Percentiles rank a stretch among this genome's conserved stretches.
These are phyloP conservation scores for slime mould (Dictyostelium discoideum) DNA, from an alignment of 78 protist genomes.

Conservation along the genomic window DNA sequence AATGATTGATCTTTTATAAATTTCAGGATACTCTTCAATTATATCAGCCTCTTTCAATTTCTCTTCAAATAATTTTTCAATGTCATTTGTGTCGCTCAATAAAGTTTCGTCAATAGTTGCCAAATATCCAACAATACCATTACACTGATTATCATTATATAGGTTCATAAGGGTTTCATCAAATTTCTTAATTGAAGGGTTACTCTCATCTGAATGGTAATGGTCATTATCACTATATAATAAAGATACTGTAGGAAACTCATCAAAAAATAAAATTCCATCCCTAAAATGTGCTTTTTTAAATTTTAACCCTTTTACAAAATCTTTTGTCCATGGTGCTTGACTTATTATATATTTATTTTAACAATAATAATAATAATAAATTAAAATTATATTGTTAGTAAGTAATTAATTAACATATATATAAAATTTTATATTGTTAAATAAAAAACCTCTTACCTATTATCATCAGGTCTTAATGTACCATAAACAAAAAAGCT, in stretches of 20 bases:
- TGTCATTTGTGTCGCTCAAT: background rate
- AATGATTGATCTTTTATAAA: constrained; percentile 22
- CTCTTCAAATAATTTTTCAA: background rate
- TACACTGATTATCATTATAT: background rate
- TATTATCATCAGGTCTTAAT: constrained; percentile 32
- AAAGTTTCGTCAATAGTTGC: background rate
- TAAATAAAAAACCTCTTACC: background rate
- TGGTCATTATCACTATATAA: background rate
- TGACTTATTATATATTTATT: background rate
- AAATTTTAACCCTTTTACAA: background rate
- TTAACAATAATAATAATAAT: too few relatives aligned
- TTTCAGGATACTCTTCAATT: constrained; percentile 20
- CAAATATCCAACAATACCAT: constrained; percentile 10
- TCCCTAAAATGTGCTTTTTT: background rate
- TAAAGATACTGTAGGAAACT: background rate
- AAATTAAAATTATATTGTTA: too few relatives aligned
- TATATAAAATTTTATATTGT: too few relatives aligned
- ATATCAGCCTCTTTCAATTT: constrained; percentile 10
- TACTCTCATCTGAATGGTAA: background rate
- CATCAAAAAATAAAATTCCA: constrained; percentile 9
- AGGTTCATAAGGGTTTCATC: background rate
- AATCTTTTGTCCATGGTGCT: constrained; percentile 11
- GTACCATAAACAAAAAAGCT: constrained; percentile 27
- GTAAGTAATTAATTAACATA: too few relatives aligned
- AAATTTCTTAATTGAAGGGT: background rate